A percentile compares a stretch with the other conserved stretches of the same genome.
Evolutionary conservation across 768 basidiomycete species (phyloP).

Genomic region (Rubroboletus satanas): DNA sequence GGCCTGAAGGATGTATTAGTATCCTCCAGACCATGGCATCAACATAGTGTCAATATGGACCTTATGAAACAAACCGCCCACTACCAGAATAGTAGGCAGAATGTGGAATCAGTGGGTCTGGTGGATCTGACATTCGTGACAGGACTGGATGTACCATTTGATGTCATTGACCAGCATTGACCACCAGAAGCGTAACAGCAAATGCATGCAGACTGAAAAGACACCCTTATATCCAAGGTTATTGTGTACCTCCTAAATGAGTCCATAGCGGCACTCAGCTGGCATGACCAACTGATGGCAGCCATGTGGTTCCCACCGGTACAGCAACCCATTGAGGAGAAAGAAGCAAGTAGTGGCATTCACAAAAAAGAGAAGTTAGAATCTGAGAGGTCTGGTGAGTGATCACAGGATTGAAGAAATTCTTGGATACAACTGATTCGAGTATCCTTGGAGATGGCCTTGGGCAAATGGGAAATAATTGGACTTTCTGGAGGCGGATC

Average conservation of each 20-base stretch:
- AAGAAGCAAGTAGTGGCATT: too few relatives aligned
- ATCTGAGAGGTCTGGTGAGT: too few relatives aligned
- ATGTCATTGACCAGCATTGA: not conserved
- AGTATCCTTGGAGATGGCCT: too few relatives aligned
- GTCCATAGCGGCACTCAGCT: not conserved
- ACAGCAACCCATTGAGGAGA: not conserved
- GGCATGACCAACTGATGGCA: not conserved
- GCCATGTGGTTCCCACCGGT: accelerated
- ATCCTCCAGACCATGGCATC: accelerated
- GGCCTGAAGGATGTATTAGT: too few relatives aligned
- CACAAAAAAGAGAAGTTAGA: too few relatives aligned
- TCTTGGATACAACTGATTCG: too few relatives aligned
- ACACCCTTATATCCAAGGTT: constrained; percentile 3
- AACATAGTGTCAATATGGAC: too few relatives aligned
- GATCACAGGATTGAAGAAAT: too few relatives aligned
- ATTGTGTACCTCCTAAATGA: not conserved
- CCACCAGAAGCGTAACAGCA: not conserved
- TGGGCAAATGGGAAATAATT: too few relatives aligned
- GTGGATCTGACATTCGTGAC: not conserved
- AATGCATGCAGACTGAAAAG: accelerated
- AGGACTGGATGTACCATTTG: not conserved
- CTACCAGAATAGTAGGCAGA: not conserved
- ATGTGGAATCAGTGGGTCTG: not conserved
- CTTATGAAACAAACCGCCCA: too few relatives aligned
- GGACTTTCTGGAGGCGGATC: too few relatives aligned